These are phyloP conservation scores for Calonectria fujianensis DNA, from an alignment of 2,329 filamentous ascomycete genomes.

Conservation along the genomic window DNA sequence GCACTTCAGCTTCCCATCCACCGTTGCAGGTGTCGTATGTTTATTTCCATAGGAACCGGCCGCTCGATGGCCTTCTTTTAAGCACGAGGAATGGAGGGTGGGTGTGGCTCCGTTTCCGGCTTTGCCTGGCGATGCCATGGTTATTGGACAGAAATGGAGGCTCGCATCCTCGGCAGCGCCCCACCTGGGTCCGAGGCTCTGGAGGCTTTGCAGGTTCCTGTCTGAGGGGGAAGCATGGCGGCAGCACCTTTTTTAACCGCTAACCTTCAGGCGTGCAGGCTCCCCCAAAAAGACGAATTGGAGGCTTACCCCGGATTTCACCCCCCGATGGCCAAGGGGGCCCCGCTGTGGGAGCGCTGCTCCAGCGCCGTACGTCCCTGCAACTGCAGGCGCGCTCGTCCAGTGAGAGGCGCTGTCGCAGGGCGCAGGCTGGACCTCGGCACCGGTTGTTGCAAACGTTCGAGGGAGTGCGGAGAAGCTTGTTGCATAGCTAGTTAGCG, in stretches of 20 bases:
- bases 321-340: constrained; percentile 12
- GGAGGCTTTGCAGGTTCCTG: background rate
- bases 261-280: background rate
- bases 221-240: background rate
- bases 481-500: constrained; percentile 32
- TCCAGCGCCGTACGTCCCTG: background rate
- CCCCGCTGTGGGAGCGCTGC: constrained; percentile 8
- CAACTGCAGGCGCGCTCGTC: background rate
- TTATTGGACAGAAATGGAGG: background rate
- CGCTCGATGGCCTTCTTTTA: constrained; percentile 4
- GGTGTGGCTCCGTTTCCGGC: constrained; percentile 1
- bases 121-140: background rate
- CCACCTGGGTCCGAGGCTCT: constrained; percentile 37
- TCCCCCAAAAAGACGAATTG: constrained; percentile 25
- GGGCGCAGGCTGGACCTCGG: constrained; percentile 48
- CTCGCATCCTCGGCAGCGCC: constrained; percentile 37
- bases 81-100: background rate
- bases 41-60: constrained; percentile 5
- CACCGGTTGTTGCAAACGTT: constrained; percentile 45
- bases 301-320: constrained; percentile 53
- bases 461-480: constrained; percentile 54
- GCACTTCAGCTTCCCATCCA: background rate
- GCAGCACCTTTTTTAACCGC: background rate
- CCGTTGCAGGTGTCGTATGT: constrained; percentile 5
- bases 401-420: constrained; percentile 7